Evolutionary conservation across 352 stramenopile species (phyloP), one percentile per base, ranked within the genome.

Genomic region (Globisporangium paddicum): DNA sequence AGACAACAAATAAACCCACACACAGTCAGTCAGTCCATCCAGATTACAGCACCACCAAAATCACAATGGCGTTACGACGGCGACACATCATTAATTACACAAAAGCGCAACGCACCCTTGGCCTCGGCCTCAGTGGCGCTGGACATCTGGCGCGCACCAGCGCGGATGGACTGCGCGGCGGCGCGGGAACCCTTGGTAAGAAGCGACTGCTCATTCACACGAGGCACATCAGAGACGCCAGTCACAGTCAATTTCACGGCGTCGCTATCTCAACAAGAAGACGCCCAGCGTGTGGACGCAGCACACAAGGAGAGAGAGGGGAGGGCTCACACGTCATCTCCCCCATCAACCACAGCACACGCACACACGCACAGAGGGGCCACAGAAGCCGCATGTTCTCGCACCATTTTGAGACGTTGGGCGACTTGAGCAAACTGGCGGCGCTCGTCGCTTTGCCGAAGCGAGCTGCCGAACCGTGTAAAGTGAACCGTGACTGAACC

Each of bases 111-210:
- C 72, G 53, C 58, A 89, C 79, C 74, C 72, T 91, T 90, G 68
- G 86, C 86, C 67, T 95, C 86, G 34, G 80, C 66, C 76, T 95
- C 82, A 13, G 82, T 86, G 53, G 81, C 82, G 54, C 69, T 78
- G 45, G 86, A 95, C 86, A 95, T 95, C 63, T 77, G 65, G 68
- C 86, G 86, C 19, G 66, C 78, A 51, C 79, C 75, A 71, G 69
- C 53, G 55, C 77, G 77, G 59, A 88, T 57, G 48, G 78, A 72
- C 68, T 85, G 73, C 51, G 67, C 67, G 58, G 77, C 56, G 58
- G 68, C 37, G 55, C 83, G 79, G 55, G 72, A 79, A 69, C 69
- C 68, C 62, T 84, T 83, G 68, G 66, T 79, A 73, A 87, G 67
- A 72, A 88, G 74, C 65, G 73, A 89, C 78, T 89, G n/a, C 40